Evolutionary conservation across 75 land plant species (phyloP).

Genomic region (Chamaecyparis obtusa): DNA sequence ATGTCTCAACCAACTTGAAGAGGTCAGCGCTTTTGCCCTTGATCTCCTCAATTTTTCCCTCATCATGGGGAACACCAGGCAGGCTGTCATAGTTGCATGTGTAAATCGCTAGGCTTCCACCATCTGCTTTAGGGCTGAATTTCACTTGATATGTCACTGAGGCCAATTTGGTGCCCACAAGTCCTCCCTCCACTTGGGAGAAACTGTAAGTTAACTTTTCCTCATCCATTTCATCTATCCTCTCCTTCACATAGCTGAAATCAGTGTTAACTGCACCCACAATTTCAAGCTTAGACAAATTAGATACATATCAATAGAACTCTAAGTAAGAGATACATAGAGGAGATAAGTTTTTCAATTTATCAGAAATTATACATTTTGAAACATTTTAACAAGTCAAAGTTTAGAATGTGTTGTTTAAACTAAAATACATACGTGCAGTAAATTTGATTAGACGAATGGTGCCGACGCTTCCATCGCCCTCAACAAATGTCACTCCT

Average conservation of each 20-base stretch:
- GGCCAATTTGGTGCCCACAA: constrained; percentile 9
- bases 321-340: too few relatives aligned
- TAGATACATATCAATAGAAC: background rate
- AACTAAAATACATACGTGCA: background rate
- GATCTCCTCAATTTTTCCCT: constrained; percentile 19
- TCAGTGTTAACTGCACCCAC: background rate
- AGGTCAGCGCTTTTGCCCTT: constrained; percentile 18
- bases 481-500: background rate
- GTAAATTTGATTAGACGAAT: background rate
- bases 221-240: constrained; percentile 20
- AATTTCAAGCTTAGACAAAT: too few relatives aligned
- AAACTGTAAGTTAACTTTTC: constrained; percentile 21
- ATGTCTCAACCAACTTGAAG: constrained; percentile 29
- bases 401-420: too few relatives aligned
- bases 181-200: constrained; percentile 27
- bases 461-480: background rate
- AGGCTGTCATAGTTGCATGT: constrained; percentile 13
- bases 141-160: constrained; percentile 14
- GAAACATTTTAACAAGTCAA: too few relatives aligned
- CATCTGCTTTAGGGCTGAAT: constrained; percentile 15
- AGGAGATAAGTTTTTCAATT: too few relatives aligned
- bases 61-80: constrained; percentile 4
- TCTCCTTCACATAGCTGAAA: constrained; percentile 18
- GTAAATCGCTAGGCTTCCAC: constrained; percentile 17
- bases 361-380: too few relatives aligned